phyloP scores from a whole-genome alignment of 139 green algal genomes.

The Desmodesmus armatus region DNA sequence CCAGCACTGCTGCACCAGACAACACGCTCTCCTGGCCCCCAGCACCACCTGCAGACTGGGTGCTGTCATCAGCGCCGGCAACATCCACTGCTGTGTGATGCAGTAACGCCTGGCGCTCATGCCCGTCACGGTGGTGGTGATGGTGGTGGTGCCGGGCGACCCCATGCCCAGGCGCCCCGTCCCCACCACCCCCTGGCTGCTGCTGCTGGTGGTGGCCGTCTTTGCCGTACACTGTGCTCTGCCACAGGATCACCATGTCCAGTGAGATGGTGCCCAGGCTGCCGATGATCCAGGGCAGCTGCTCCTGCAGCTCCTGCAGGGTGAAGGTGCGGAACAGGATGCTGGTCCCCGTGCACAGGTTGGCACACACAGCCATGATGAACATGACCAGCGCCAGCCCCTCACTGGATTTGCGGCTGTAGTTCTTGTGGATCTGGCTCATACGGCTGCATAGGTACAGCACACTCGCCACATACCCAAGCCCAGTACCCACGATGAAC shows the following conservation, averaged over 20 bases:
- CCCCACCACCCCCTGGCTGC: neutral
- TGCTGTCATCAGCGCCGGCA: no score
- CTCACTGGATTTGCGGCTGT: slow-evolving; percentile 66
- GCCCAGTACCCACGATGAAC: slow-evolving; percentile 51
- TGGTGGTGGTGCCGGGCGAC: neutral
- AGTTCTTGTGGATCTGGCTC: slow-evolving; percentile 90
- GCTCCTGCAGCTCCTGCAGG: slow-evolving; percentile 61
- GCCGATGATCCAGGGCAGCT: slow-evolving; percentile 88
- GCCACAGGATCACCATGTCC: slow-evolving; percentile 81
- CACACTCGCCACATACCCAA: slow-evolving; percentile 78
- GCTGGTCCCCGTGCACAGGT: slow-evolving; percentile 78
- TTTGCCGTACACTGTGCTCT: slow-evolving; percentile 50
- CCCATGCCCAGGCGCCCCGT: neutral
- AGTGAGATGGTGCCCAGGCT: slow-evolving; percentile 86
- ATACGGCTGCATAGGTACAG: slow-evolving; percentile 87
- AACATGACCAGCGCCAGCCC: slow-evolving; percentile 87
- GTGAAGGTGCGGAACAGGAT: slow-evolving; percentile 80
- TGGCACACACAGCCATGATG: slow-evolving; percentile 80
- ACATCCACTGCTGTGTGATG: no score
- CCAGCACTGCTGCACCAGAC: no score
- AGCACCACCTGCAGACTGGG: no score
- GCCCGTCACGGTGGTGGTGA: neutral
- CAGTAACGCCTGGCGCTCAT: slow-evolving; percentile 4
- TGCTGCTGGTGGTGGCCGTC: neutral
- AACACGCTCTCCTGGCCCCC: no score